Evolutionary conservation across 1,284 basidiomycete species (phyloP).

Genomic region (Rhodotorula sp.): DNA sequence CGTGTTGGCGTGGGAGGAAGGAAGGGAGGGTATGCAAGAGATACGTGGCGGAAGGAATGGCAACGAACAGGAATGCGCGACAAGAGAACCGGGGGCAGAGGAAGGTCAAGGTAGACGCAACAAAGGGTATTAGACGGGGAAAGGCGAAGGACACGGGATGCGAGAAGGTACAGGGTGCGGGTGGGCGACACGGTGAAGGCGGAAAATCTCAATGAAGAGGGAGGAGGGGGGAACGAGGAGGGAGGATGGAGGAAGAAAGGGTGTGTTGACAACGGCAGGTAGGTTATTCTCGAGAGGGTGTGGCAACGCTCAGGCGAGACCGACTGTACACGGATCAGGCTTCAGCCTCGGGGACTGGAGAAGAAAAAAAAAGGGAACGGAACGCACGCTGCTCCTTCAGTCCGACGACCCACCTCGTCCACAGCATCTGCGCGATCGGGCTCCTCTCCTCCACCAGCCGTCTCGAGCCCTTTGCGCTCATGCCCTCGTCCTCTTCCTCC

Average conservation of each 20-base stretch:
- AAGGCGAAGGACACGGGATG: too few species aligned
- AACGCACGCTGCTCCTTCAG: slow-evolving; percentile 56
- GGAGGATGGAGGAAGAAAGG: background rate
- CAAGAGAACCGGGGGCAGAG: too few species aligned
- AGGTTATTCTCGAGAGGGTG: too few species aligned
- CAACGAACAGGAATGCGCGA: background rate
- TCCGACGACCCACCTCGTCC: slow-evolving; percentile 93
- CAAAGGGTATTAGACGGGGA: background rate
- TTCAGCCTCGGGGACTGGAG: background rate
- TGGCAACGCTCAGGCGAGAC: background rate
- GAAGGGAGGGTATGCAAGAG: background rate
- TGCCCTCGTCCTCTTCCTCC: slow-evolving; percentile 45
- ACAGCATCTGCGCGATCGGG: slow-evolving; percentile 89
- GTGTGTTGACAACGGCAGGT: background rate
- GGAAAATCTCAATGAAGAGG: background rate
- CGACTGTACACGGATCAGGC: background rate
- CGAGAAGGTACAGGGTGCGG: background rate
- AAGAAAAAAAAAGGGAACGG: background rate
- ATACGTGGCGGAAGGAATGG: background rate
- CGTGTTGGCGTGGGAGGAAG: background rate
- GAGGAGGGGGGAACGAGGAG: background rate
- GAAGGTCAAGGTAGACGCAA: too few species aligned
- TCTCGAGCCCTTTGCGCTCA: slow-evolving; percentile 55
- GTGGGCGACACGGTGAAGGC: too few species aligned
- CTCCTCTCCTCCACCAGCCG: slow-evolving; percentile 50